Evolutionary conservation across 345 rosid genomes (phyloP).

Genomic region (Pistacia integerrima): DNA sequence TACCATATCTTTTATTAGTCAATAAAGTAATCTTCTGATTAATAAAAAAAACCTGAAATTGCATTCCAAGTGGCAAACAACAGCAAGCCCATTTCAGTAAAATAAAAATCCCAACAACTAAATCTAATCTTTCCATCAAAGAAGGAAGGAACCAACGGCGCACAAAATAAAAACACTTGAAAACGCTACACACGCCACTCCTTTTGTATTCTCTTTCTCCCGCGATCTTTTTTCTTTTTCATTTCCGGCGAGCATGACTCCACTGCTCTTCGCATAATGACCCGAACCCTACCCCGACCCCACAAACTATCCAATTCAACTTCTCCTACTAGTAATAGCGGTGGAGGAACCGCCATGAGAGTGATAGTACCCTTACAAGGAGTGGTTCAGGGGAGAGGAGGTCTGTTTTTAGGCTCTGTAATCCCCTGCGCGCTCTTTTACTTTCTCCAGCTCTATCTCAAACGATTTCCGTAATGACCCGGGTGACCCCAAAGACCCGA

Average conservation of each 20-base stretch:
- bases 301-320: constrained; percentile 35
- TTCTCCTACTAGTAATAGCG: constrained; percentile 27
- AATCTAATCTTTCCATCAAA: constrained; percentile 33
- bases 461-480: constrained; percentile 55
- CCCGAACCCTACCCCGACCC: constrained; percentile 52
- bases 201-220: constrained; percentile 29
- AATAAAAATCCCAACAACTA: constrained; percentile 21
- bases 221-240: constrained; percentile 17
- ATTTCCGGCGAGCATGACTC: constrained; percentile 24
- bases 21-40: too few species aligned
- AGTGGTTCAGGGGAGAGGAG: constrained; percentile 90
- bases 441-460: constrained; percentile 85
- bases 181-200: background rate
- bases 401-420: constrained; percentile 82
- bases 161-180: background rate
- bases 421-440: constrained; percentile 94
- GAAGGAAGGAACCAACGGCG: constrained; percentile 31
- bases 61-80: background rate
- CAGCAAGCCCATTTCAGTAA: constrained; percentile 1
- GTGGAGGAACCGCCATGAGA: constrained; percentile 83
- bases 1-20: too few species aligned
- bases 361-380: constrained; percentile 93
- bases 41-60: background rate
- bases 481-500: constrained; percentile 33
- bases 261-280: constrained; percentile 45